Percentiles rank a stretch among this genome's conserved stretches.
Conservation (phyloP, 257 asterid genomes). For the Solanum arcanum region DNA sequence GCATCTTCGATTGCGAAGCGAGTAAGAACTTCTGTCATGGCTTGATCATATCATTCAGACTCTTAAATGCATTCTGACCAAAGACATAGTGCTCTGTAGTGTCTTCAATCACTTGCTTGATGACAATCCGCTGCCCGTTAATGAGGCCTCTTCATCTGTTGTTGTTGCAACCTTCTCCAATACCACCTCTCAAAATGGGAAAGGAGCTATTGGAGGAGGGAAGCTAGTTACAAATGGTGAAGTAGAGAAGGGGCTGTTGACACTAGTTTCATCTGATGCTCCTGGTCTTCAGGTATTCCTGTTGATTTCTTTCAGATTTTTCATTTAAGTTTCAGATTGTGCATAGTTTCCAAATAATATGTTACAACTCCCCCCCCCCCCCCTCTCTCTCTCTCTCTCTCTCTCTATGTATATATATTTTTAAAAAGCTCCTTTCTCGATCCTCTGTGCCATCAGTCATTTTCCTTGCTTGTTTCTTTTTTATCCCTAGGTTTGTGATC, state of each 20-base stretch:
- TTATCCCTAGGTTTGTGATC: constrained; percentile 67
- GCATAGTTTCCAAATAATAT: not conserved
- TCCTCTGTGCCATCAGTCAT: not conserved
- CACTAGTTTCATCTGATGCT: constrained; percentile 67
- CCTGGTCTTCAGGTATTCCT: constrained; percentile 80
- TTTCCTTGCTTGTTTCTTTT: constrained; percentile 11
- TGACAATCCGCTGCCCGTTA: constrained; percentile 81
- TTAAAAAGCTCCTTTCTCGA: not conserved
- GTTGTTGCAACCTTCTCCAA: constrained; percentile 66
- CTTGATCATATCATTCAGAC: not conserved
- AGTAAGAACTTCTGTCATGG: constrained; percentile 32
- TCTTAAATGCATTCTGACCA: not conserved
- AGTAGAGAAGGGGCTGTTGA: constrained; percentile 76
- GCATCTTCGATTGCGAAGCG: constrained; percentile 91
- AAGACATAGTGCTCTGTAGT: constrained; percentile 34
- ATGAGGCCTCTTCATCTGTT: constrained; percentile 76
- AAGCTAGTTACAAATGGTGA: constrained; percentile 51
- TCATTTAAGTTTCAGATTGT: not conserved
- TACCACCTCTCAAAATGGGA: constrained; percentile 41
- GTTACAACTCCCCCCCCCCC: not conserved
- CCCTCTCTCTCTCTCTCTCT: not conserved
- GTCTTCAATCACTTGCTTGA: constrained; percentile 83
- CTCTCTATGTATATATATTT: not conserved
- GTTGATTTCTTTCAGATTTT: not conserved
- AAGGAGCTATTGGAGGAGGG: constrained; percentile 43